Base-by-base conservation (phyloP, 345 rosid genomes). In the Pelargonium nanum region DNA sequence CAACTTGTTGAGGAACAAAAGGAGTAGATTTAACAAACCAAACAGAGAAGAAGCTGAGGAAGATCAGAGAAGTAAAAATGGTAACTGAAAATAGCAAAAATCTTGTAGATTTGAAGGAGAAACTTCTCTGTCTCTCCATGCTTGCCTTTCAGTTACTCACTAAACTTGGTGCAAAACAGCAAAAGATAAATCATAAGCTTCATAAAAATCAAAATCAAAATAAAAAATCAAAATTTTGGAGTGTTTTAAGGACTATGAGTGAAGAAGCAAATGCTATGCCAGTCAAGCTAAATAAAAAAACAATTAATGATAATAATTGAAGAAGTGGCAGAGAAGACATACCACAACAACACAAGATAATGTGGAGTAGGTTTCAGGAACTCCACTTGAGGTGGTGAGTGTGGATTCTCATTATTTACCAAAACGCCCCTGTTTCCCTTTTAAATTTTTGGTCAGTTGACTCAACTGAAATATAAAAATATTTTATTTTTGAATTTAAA, bases 81-180 rank as follows among this genome's bases (percentile, higher is more conserved):
- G 82, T 57, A 58, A 82, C 67, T 62, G 81, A 68, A 25, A 86
- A 75, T 21, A 73, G 75, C 57, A 85, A 75, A 63, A 77, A 66
- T 69, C 83, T 80, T 0, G 87, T 71, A 71, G 92, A 73, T 75
- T 81, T 91, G 34, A 83, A 65, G 40, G 80, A 73, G 81, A 89
- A 89, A 77, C 91, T 92, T 68, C 75, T 69, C 64, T 82, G 95
- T 72, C 88, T 84, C 72, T 89, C 96, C 98, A 92, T 92, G 15
- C 7, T 57, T 54, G 22, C 13, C 1, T 0, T 51, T 19, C 12
- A 23, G 28, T 22, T 19, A 0, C 17, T 32, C 19, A 21, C 53
- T 32, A 2, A 28, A 28, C 7, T 28, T 28, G 32, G 32, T 2
- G 32, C 3, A 40, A 40, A 40, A 40, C 48, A 40, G 45, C 45